Evolutionary conservation across 2,329 filamentous ascomycete species (phyloP).

Genomic region (Cephalotrichum gorgonifer): DNA sequence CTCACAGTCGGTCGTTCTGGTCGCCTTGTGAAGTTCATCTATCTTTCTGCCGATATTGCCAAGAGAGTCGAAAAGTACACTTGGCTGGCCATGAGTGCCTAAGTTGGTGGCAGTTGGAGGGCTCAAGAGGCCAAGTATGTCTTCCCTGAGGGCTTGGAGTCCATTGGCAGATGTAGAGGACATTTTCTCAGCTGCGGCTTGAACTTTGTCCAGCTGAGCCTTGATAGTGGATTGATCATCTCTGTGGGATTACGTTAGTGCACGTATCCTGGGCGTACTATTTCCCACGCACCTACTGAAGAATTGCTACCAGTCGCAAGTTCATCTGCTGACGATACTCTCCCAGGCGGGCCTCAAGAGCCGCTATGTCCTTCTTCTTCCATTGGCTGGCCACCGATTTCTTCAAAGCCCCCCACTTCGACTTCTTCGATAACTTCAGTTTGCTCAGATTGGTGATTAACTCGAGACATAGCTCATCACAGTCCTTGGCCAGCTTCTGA

Average conservation of each 20-base stretch:
- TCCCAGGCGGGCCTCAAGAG: background rate
- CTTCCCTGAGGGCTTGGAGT: background rate
- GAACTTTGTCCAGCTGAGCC: background rate
- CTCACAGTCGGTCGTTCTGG: background rate
- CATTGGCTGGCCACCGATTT: background rate
- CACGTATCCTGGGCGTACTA: background rate
- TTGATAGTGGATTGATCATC: background rate
- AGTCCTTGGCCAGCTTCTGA: background rate
- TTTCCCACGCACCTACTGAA: background rate
- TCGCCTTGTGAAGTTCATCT: background rate
- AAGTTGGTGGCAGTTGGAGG: background rate
- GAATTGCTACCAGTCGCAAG: background rate
- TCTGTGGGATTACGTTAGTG: background rate
- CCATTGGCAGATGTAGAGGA: background rate
- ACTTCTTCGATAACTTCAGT: background rate
- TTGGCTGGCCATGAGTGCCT: background rate
- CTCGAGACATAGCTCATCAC: background rate
- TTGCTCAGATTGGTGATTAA: background rate
- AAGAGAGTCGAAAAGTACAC: background rate
- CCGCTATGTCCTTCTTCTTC: background rate
- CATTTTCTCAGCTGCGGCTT: background rate
- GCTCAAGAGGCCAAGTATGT: background rate
- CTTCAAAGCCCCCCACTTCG: background rate
- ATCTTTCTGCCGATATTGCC: background rate
- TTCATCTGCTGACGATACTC: constrained; percentile 1